Evolutionary conservation across 148 eudicot genomes (phyloP), one percentile per base, ranked within the genome.

Genomic region (Rhododendron griersonianum): DNA sequence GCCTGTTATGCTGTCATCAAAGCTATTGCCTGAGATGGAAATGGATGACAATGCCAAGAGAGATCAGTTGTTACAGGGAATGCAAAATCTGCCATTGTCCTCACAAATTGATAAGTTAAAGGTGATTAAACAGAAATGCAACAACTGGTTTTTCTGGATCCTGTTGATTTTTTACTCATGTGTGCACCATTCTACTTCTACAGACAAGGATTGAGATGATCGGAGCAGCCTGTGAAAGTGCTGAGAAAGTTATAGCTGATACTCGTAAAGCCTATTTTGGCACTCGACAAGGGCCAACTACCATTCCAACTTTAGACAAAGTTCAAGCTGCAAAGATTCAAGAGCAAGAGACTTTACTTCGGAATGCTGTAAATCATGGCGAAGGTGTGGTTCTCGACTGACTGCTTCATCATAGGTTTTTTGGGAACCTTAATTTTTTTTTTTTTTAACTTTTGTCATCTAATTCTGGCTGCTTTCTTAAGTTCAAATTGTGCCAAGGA

Each of bases 21-120:
- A 98, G 91, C 98, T 95, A 55, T 90, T 98, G 89, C 99, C 98
- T 81, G 99, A 98, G 93, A 95, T 98, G 93, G 99, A 98, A 93
- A 71, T 88, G 80, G 96, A 93, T 71, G 98, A 95, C 86, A 94
- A 87, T 83, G 85, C 91, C 86, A 98, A 98, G 91, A 89, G 94
- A 84, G 98, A 94, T 67, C 99, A 93, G 89, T 84, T 95, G 87
- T 93, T 98, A 65, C 93, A 86, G 61, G 95, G 98, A 82, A 91
- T 98, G 98, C 94, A 94, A 69, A 88, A 91, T 90, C 84, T 94
- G 81, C 92, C 96, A 39, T 84, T 95, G 57, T 74, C 93, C 14
- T 61, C 89, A 25, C 99, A 98, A 86, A 94, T 97, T 85, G 99
- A 98, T 13, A 95, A 93, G 87, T 90, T 98, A 85, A 98, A 94